Base-by-base conservation (phyloP, 495 filamentous ascomycete genomes). In the Annulohypoxylon stygium region DNA sequence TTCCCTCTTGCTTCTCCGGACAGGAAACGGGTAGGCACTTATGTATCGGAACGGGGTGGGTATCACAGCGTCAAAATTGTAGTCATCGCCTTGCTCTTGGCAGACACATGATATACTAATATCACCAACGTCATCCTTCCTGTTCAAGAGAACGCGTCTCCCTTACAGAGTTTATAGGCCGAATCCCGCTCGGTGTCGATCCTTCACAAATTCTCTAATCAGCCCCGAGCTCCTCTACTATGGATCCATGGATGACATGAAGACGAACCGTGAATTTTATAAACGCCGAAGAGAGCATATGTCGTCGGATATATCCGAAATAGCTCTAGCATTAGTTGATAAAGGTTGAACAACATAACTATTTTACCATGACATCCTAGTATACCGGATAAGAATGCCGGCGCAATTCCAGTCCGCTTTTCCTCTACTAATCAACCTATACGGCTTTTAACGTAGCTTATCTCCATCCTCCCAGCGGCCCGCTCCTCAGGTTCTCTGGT, bases 361-460 rank as follows among this genome's bases (percentile, higher is more conserved):
- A 12, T 47, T 47, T 18, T 2, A 20, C n/a, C 5, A 5, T 47
- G 43, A 47, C 7, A 20, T 20, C n/a, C 16, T 7, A 7, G 18
- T 8, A 53, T 53, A 26, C 18, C 2, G 20, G 48, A 30, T 26
- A 0, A 12, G 16, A 25, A 16, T 34, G 16, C 4, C 11, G 8
- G 8, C 39, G 9, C 34, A 36, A 41, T 59, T 36, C 18, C 23
- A 39, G 20, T 51, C 14, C 20, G 43, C 43, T 47, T 47, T 47
- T 47, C 43, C 43, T 47, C 43, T 47, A 18, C 39, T 70, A 41
- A 48, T 25, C 47, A 39, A 59, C 7, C 3, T 25, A 23, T n/a
- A 11, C 62, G 61, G 63, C 45, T 62, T 18, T 71, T 67, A 71
- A 39, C 14, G 14, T 20, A 2, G 6, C 39, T 71, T 71, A 71